Base-by-base conservation (phyloP, 75 land plant genomes). In the Cunninghamia lanceolata region DNA sequence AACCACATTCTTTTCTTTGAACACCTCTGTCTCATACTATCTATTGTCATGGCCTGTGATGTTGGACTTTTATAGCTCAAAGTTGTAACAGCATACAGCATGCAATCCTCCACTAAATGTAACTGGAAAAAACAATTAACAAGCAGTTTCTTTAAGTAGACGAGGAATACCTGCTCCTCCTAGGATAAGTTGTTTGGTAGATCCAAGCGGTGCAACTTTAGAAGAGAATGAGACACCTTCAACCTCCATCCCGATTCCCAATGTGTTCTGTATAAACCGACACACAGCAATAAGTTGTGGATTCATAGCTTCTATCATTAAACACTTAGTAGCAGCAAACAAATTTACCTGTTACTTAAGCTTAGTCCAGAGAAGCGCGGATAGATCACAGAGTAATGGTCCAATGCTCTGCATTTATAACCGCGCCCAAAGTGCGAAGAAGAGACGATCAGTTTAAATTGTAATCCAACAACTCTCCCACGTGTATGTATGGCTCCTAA, bases 151-250 rank as follows among this genome's bases (percentile, higher is more conserved):
- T 28, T n/a, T 25, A 28, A 28, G 75, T 1, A 14, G 75, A 10
- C 3, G 11, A 71, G 32, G 10, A 32, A 34, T 83, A 94, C 93
- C 95, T 84, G 96, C 94, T 78, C 96, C 96, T 56, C 87, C 96
- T 78, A 94, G 92, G 80, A 92, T 85, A 21, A 89, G 83, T 16
- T 86, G 4, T 32, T 89, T 87, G 30, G 82, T 30, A 56, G 93
- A 89, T 81, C 89, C 92, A 3, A 89, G 90, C 25, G 96, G 88
- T 63, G 25, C 54, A 4, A 91, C 89, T 4, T 84, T 3, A 3
- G 91, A 30, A 39, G 93, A 83, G 84, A 94, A 94, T 4, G 50
- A 14, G 54, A 86, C 36, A 84, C 83, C 87, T 80, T 93, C 94
- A 45, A 91, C 88, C 83, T 84, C 86, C 86, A 87, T 39, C 43